Evolutionary conservation across 345 rosid species (phyloP), one percentile per base, ranked within the genome.

Genomic region (Camelina hispida): DNA sequence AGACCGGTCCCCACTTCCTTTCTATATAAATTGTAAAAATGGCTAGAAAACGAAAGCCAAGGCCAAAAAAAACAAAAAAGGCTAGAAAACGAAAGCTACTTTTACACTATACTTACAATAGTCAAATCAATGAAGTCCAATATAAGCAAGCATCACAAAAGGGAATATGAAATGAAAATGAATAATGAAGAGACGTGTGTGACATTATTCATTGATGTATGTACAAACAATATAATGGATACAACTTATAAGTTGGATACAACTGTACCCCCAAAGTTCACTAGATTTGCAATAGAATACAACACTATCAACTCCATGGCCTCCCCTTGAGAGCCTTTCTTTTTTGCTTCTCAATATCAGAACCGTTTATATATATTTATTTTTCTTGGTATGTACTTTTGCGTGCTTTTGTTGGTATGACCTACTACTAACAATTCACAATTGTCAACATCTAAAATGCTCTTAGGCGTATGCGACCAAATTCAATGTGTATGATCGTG

Each of bases 41-140:
- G 23, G 16, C 9, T 51, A 17, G 35, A 67, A 67, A 50, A 40
- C 17, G 53, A 75, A 67, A 67, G 68, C 53, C n/a, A n/a, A n/a
- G n/a, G n/a, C n/a, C n/a, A n/a, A n/a, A n/a, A n/a, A n/a, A n/a
- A n/a, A n/a, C n/a, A 57, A 66, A 74, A 43, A 35, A 37, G 23
- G 16, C 9, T 51, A 17, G 35, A 67, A 67, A 50, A 40, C 17
- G 53, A 75, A 67, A 67, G 68, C 53, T 59, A 67, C 73, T 66
- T 74, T 67, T 59, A 50, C 46, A 74, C 51, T 58, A 38, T 15
- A 66, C 53, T 47, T 57, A 58, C 10, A 66, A 66, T 57, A 66
- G 78, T 67, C 73, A 66, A 66, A 74, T 58, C 73, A 74, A 38
- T 58, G 66, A 67, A 74, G 60, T 67, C 67, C 34, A 48, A 58